These are phyloP conservation scores for Phytophthora ohioensis DNA, from an alignment of 352 stramenopile species.

Conservation along the genomic window DNA sequence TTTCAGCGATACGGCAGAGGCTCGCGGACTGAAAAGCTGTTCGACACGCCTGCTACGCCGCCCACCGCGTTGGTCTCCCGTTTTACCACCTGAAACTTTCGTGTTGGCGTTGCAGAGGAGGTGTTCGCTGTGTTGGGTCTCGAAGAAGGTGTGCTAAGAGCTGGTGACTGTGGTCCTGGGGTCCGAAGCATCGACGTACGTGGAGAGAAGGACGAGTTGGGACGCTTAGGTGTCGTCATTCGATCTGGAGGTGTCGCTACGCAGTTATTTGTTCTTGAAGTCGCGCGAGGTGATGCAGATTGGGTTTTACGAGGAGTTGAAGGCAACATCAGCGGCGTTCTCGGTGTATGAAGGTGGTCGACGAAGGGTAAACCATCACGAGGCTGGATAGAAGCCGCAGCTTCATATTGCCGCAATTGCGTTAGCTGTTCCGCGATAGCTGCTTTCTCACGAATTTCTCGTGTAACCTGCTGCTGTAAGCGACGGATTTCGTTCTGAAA, in stretches of 20 bases:
- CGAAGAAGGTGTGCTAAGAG: conserved; percentile 14
- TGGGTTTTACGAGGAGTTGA: conserved; percentile 18
- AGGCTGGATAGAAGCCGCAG: conserved; percentile 10
- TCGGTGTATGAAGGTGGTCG: conserved; percentile 6
- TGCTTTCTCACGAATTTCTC: conserved; percentile 58
- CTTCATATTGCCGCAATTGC: conserved; percentile 33
- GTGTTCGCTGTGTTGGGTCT: conserved; percentile 29
- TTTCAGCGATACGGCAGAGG: conserved; percentile 65
- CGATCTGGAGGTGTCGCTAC: conserved; percentile 22
- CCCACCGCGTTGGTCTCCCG: conserved; percentile 42
- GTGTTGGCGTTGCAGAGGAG: conserved; percentile 14
- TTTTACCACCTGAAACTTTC: conserved; percentile 63
- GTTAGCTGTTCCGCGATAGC: conserved; percentile 58
- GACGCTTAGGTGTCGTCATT: conserved; percentile 28
- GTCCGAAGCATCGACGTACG: conserved; percentile 36
- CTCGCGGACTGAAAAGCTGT: conserved; percentile 51
- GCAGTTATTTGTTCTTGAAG: conserved; percentile 4
- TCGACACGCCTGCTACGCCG: conserved; percentile 56
- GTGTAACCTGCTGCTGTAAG: conserved; percentile 64
- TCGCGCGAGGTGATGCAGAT: conserved; percentile 30
- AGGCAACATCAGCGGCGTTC: conserved; percentile 1
- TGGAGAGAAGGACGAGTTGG: conserved; percentile 59
- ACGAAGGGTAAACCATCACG: conserved; percentile 11
- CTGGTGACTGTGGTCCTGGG: conserved; percentile 1
- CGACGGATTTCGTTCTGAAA: conserved; percentile 77